Percentiles rank a stretch among this genome's conserved stretches.
Evolutionary conservation across 768 basidiomycete species (phyloP).

Genomic region (Lactifluus volemus): DNA sequence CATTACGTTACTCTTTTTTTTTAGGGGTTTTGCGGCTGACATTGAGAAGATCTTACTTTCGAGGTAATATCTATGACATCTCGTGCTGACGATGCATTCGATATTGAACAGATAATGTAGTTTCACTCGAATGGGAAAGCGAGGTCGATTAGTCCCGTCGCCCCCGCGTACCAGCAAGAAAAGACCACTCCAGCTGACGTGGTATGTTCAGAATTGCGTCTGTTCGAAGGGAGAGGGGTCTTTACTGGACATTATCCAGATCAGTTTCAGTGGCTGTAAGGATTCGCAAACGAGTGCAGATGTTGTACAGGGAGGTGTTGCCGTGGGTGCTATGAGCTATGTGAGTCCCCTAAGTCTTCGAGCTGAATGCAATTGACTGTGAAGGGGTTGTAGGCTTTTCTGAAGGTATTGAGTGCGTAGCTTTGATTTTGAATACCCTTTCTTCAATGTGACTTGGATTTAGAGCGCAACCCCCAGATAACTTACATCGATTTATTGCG

Average conservation of each 20-base stretch:
- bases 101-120: slow-evolving; percentile 12
- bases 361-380: background rate
- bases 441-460: background rate
- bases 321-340: slow-evolving; percentile 74
- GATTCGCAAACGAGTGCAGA: slow-evolving; percentile 81
- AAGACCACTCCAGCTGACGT: slow-evolving; percentile 81
- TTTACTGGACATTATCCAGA: slow-evolving; percentile 32
- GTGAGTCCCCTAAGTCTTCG: slow-evolving; percentile 31
- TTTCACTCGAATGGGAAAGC: slow-evolving; percentile 26
- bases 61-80: slow-evolving; percentile 31
- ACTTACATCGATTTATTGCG: slow-evolving; percentile 13
- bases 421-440: background rate
- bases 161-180: slow-evolving; percentile 12
- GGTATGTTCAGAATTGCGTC: slow-evolving; percentile 35
- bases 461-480: slow-evolving; percentile 33
- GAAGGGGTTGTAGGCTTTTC: slow-evolving; percentile 40
- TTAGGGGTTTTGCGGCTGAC: background rate
- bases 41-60: slow-evolving; percentile 54
- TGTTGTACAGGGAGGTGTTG: slow-evolving; percentile 53
- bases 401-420: slow-evolving; percentile 41
- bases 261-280: slow-evolving; percentile 81
- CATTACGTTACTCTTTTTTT: background rate
- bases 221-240: background rate
- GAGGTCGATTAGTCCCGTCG: slow-evolving; percentile 25
- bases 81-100: too few relatives aligned